Percentiles rank a stretch among this genome's conserved stretches.
These are phyloP conservation scores for Xylaria sp. DNA, from an alignment of 2,329 filamentous ascomycete species.

Conservation along the genomic window DNA sequence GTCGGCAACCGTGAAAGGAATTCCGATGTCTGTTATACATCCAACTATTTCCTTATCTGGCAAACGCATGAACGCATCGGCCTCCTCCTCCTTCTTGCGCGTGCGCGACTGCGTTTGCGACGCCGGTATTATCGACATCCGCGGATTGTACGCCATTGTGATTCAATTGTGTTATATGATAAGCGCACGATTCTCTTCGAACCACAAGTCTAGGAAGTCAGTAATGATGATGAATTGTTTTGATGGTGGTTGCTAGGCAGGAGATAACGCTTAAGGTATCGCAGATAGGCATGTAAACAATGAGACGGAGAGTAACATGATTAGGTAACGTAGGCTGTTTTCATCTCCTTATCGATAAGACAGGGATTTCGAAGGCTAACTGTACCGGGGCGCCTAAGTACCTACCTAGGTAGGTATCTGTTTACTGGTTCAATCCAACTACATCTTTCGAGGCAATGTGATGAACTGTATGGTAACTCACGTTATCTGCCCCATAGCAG, in stretches of 20 bases:
- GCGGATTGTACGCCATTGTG: conserved; percentile 62
- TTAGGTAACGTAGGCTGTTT: conserved; percentile 17
- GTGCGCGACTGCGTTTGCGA: conserved; percentile 58
- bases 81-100: conserved; percentile 64
- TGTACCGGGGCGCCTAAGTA: not conserved
- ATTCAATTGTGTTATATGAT: not conserved
- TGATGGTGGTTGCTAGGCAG: conserved; percentile 24
- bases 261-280: too few relatives aligned
- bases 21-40: conserved; percentile 96
- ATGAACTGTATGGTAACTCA: too few relatives aligned
- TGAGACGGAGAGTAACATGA: not conserved
- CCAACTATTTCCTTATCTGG: conserved; percentile 84
- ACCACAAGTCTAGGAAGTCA: not conserved
- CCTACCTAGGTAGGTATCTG: not conserved
- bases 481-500: too few relatives aligned
- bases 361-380: too few relatives aligned
- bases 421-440: too few relatives aligned
- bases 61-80: conserved; percentile 65
- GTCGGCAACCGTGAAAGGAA: conserved; percentile 84
- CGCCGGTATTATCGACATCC: conserved; percentile 65
- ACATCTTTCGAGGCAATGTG: too few relatives aligned
- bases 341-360: conserved; percentile 18
- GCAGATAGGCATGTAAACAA: conserved; percentile 21
- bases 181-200: too few relatives aligned
- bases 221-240: conserved; percentile 18